Evolutionary conservation across 2,329 filamentous ascomycete genomes (phyloP).

Genomic region (Rhynchosporium secalis): DNA sequence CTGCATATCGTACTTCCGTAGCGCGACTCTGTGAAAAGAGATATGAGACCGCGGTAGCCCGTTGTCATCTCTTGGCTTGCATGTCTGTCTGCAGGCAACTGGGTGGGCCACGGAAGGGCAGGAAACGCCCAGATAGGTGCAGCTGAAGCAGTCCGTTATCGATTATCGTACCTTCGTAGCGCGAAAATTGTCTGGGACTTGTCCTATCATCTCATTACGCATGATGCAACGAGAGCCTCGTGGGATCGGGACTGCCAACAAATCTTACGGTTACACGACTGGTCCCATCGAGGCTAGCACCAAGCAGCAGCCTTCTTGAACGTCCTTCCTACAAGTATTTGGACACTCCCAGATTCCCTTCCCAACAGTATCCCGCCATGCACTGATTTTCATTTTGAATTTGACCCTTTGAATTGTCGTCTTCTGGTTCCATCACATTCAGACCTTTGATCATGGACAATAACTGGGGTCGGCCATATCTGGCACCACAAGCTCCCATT

Average conservation of each 20-base stretch:
- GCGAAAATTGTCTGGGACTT: background rate
- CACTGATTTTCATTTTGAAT: background rate
- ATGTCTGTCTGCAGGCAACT: background rate
- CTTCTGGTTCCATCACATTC: background rate
- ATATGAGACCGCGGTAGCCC: background rate
- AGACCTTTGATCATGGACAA: background rate
- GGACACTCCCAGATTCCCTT: background rate
- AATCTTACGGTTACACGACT: background rate
- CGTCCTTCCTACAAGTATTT: background rate
- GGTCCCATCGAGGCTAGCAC: background rate
- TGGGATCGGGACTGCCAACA: background rate
- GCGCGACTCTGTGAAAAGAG: background rate
- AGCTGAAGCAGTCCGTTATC: background rate
- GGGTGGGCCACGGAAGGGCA: background rate
- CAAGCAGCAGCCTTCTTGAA: background rate
- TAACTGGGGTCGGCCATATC: background rate
- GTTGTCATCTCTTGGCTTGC: background rate
- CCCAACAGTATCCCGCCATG: background rate
- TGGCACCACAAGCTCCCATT: background rate
- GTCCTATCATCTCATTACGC: background rate
- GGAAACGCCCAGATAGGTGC: background rate
- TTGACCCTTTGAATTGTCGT: background rate
- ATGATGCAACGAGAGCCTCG: background rate
- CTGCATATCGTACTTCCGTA: constrained; percentile 5
- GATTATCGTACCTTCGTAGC: background rate